Evolutionary conservation across 139 green algal species (phyloP).

Genomic region (Astrephomene gubernaculifera): DNA sequence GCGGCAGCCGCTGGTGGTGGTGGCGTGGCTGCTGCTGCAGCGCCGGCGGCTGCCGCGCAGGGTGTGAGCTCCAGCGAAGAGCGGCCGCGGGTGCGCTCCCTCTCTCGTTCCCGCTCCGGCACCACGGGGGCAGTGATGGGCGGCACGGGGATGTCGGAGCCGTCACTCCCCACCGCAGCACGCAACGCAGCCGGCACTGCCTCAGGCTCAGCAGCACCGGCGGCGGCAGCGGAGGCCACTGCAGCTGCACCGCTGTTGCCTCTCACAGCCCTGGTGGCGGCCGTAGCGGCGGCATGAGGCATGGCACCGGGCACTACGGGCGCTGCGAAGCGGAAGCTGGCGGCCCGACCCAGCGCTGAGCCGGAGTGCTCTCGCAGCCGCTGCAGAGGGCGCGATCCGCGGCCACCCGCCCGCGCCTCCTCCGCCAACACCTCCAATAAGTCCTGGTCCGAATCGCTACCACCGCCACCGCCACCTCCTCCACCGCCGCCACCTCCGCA

Average conservation of each 20-base stretch:
- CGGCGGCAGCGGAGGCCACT: background rate
- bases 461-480: background rate
- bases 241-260: no score
- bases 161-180: background rate
- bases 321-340: slow-evolving; percentile 30
- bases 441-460: slow-evolving; percentile 3
- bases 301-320: background rate
- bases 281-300: no score
- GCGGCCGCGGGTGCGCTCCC: background rate
- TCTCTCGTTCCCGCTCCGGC: background rate
- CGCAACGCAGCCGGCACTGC: background rate
- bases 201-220: no score
- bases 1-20: no score
- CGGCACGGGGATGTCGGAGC: background rate
- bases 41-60: no score
- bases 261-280: no score
- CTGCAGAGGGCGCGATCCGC: background rate
- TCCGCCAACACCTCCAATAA: slow-evolving; percentile 10
- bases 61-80: no score
- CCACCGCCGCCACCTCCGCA: background rate
- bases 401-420: background rate
- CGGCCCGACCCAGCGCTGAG: background rate
- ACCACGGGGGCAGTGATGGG: slow-evolving; percentile 3
- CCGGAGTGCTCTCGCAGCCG: background rate
- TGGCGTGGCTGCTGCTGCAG: no score